phyloP scores from a whole-genome alignment of 1,139 yeast species.

The Yamadazyma songkhlaensis region DNA sequence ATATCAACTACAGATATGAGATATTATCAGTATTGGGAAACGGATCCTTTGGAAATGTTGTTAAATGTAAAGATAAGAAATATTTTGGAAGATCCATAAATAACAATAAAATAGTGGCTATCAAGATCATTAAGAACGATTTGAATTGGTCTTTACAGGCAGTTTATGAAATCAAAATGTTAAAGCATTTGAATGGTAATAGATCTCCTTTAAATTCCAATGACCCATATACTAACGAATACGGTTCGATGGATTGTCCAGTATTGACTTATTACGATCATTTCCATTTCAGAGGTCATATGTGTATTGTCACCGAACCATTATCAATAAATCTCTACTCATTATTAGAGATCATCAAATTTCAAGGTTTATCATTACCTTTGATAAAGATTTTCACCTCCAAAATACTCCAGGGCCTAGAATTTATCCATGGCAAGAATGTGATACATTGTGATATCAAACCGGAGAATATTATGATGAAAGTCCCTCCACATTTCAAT shows the following conservation, averaged over 20 bases:
- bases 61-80: conserved; percentile 69
- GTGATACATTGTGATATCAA: conserved; percentile 89
- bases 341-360: conserved; percentile 56
- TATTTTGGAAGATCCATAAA: conserved; percentile 21
- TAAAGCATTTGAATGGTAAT: conserved; percentile 42
- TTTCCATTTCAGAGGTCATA: conserved; percentile 78
- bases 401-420: conserved; percentile 59
- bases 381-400: conserved; percentile 49
- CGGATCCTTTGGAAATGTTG: conserved; percentile 84
- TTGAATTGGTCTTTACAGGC: conserved; percentile 78
- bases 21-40: conserved; percentile 60
- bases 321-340: conserved; percentile 69
- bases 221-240: conserved; percentile 15
- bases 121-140: conserved; percentile 75
- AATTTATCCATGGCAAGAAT: conserved; percentile 55
- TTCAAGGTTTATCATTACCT: conserved; percentile 57
- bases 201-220: conserved; percentile 11
- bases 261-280: conserved; percentile 62
- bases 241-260: conserved; percentile 23
- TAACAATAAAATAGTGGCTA: conserved; percentile 49
- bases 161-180: conserved; percentile 69
- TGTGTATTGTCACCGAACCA: conserved; percentile 77
- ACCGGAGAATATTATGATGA: conserved; percentile 78
- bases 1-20: conserved; percentile 72
- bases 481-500: conserved; percentile 25